A percentile compares a stretch with the other conserved stretches of the same genome.
Conservation (phyloP, 78 protist genomes). For the Dictyostelium intermedium region DNA sequence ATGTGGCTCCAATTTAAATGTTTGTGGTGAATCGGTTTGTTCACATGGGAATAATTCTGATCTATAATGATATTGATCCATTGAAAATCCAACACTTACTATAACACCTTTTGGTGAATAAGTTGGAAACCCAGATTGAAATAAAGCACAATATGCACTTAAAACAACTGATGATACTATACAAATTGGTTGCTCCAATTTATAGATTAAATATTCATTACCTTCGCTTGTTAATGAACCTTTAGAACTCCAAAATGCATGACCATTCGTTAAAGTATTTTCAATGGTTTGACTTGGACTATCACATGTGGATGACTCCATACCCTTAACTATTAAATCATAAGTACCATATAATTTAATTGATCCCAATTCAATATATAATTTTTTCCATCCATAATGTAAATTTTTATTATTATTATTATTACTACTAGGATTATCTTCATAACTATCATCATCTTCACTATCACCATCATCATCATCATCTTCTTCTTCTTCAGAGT, state of each 20-base stretch:
- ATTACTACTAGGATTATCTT: no score
- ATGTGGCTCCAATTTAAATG: constrained; percentile 34
- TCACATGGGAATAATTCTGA: constrained; percentile 33
- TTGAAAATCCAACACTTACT: constrained; percentile 49
- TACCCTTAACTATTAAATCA: not conserved
- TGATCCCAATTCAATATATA: constrained; percentile 43
- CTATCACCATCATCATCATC: not conserved
- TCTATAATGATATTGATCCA: constrained; percentile 23
- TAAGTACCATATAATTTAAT: constrained; percentile 21
- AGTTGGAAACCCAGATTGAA: constrained; percentile 38
- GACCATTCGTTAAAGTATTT: constrained; percentile 14
- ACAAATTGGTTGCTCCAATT: constrained; percentile 51
- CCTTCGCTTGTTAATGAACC: constrained; percentile 6
- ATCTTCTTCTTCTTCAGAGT: not conserved
- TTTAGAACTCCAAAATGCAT: constrained; percentile 47
- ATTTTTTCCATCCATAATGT: not conserved
- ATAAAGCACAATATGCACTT: constrained; percentile 37
- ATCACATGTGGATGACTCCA: constrained; percentile 37
- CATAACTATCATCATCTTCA: not conserved
- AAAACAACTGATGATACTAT: constrained; percentile 49
- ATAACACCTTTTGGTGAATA: constrained; percentile 36
- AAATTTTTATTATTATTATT: no score
- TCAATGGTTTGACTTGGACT: constrained; percentile 29
- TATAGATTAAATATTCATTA: constrained; percentile 27
- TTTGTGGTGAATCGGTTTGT: constrained; percentile 50